Evolutionary conservation across 768 basidiomycete species (phyloP).

Genomic region (Sistotremastrum suecicum): DNA sequence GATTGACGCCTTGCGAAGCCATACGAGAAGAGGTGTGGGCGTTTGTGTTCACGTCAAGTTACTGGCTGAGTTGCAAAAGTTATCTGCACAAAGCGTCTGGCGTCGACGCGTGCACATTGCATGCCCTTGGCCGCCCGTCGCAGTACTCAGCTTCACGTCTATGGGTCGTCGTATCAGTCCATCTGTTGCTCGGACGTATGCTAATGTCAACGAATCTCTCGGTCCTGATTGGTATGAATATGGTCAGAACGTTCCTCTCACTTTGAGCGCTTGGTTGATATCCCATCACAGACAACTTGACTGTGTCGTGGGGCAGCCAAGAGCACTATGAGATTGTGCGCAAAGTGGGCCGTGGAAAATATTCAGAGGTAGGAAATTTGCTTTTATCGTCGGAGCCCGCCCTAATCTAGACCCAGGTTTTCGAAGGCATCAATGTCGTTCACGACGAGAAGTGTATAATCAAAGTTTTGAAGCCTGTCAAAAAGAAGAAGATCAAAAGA

Average conservation of each 20-base stretch:
- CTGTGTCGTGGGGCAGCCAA: slow-evolving; percentile 95
- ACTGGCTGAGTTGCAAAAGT: not conserved
- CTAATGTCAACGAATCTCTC: slow-evolving; percentile 76
- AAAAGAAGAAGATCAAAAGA: slow-evolving; percentile 99
- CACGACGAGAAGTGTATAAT: slow-evolving; percentile 94
- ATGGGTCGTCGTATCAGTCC: slow-evolving; percentile 65
- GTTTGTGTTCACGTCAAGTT: not conserved
- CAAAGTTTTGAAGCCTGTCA: slow-evolving; percentile 97
- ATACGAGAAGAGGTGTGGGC: too few species aligned
- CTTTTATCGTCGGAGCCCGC: slow-evolving; percentile 1
- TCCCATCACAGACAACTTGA: slow-evolving; percentile 62
- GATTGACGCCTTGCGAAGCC: too few species aligned
- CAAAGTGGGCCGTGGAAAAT: slow-evolving; percentile 92
- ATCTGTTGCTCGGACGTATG: slow-evolving; percentile 77
- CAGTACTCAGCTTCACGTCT: slow-evolving; percentile 2
- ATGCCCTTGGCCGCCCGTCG: not conserved
- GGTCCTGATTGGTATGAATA: slow-evolving; percentile 95
- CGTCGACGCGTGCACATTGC: not conserved
- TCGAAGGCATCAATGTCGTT: slow-evolving; percentile 85
- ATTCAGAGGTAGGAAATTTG: slow-evolving; percentile 61
- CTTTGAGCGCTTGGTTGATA: slow-evolving; percentile 1
- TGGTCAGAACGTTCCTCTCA: slow-evolving; percentile 33
- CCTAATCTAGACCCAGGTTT: slow-evolving; percentile 38
- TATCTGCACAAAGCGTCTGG: not conserved
- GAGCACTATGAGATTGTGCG: slow-evolving; percentile 97